A percentile compares a stretch with the other conserved stretches of the same genome.
phyloP scores from a whole-genome alignment of 2,329 filamentous ascomycete genomes.

The Teratosphaeria nubilosa region DNA sequence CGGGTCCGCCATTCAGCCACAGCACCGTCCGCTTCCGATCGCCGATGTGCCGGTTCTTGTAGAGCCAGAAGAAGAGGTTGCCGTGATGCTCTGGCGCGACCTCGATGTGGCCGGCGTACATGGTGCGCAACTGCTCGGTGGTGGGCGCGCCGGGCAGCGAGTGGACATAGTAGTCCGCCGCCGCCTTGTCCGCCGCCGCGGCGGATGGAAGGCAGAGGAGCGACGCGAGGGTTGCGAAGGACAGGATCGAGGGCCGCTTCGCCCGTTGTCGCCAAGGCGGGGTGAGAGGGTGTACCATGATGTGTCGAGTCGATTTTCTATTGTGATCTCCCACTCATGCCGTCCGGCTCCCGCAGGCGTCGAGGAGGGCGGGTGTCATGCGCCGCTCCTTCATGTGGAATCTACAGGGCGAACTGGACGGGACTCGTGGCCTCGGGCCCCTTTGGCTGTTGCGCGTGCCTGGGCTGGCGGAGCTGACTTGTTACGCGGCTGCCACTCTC shows the following conservation, averaged over 20 bases:
- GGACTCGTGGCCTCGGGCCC: background rate
- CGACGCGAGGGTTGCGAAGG: background rate
- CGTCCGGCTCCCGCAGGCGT: background rate
- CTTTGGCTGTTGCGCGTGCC: background rate
- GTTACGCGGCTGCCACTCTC: background rate
- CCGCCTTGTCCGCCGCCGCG: constrained; percentile 42
- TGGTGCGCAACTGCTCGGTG: constrained; percentile 64
- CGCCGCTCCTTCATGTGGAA: background rate
- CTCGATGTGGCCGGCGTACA: constrained; percentile 98
- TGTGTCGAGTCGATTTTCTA: background rate
- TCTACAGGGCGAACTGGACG: background rate
- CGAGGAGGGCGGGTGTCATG: background rate
- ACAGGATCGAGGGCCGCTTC: background rate
- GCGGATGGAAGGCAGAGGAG: constrained; percentile 2
- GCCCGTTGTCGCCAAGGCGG: background rate
- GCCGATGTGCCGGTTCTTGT: constrained; percentile 88
- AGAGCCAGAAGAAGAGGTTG: constrained; percentile 98
- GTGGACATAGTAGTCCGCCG: constrained; percentile 83
- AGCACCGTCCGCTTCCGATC: constrained; percentile 83
- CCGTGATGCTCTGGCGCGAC: constrained; percentile 75
- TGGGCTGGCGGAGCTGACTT: background rate
- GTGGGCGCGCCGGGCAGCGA: constrained; percentile 71
- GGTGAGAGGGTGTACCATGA: background rate
- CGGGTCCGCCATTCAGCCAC: constrained; percentile 94
- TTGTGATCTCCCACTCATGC: background rate